These are phyloP conservation scores for Tuber borchii DNA, from an alignment of 495 filamentous ascomycete genomes.

Conservation along the genomic window DNA sequence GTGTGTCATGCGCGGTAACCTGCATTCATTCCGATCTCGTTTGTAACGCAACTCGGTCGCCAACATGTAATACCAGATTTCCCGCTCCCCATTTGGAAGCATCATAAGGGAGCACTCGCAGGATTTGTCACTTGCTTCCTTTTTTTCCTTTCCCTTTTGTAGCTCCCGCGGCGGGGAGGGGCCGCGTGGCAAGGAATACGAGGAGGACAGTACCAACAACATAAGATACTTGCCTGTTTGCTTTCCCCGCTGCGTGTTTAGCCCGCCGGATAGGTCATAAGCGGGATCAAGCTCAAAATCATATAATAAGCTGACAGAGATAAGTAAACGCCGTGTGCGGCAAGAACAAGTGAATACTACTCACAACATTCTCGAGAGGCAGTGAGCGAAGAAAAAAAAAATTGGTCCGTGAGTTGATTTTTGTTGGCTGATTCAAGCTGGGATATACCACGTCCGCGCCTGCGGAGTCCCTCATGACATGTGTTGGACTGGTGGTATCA, in stretches of 20 bases:
- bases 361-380: neutral
- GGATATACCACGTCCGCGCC: neutral
- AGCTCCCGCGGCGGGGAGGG: neutral
- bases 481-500: neutral
- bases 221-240: neutral
- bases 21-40: neutral
- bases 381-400: neutral
- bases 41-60: neutral
- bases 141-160: neutral
- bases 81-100: neutral
- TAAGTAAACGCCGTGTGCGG: neutral
- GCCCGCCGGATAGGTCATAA: neutral
- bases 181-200: neutral
- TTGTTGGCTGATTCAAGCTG: neutral
- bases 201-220: neutral
- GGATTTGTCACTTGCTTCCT: neutral
- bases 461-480: neutral
- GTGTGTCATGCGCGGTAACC: neutral
- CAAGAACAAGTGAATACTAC: neutral
- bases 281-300: neutral
- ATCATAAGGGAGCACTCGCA: neutral
- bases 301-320: neutral
- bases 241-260: neutral
- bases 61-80: neutral
- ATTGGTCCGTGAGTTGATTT: neutral